A percentile compares a stretch with the other conserved stretches of the same genome.
phyloP scores from a whole-genome alignment of 768 basidiomycete genomes.

The Piloderma croceum region DNA sequence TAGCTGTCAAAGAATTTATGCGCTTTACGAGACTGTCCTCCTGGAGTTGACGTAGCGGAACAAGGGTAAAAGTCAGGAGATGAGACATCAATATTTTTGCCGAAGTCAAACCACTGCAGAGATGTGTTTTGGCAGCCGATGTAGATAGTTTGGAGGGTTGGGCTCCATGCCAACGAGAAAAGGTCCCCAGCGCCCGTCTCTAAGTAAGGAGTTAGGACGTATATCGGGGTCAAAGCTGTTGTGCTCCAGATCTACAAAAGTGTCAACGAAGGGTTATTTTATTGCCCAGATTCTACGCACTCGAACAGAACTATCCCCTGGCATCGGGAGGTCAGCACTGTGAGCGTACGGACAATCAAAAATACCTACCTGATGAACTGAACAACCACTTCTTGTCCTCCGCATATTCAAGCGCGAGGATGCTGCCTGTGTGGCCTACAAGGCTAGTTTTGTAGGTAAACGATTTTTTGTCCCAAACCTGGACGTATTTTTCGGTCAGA shows the following conservation, averaged over 20 bases:
- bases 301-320: conserved; percentile 85
- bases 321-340: conserved; percentile 6
- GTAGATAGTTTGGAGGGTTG: conserved; percentile 63
- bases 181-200: conserved; percentile 84
- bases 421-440: conserved; percentile 77
- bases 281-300: conserved; percentile 38
- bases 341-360: background rate
- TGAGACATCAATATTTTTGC: conserved; percentile 3
- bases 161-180: conserved; percentile 79
- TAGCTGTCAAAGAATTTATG: conserved; percentile 95
- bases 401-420: conserved; percentile 74
- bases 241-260: conserved; percentile 75
- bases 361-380: conserved; percentile 72
- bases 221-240: conserved; percentile 54
- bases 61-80: conserved; percentile 7
- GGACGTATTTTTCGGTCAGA: background rate
- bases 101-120: conserved; percentile 80
- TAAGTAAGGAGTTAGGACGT: conserved; percentile 69
- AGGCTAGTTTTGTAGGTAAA: conserved; percentile 66
- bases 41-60: conserved; percentile 32
- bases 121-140: conserved; percentile 92
- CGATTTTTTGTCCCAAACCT: conserved; percentile 84
- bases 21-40: conserved; percentile 43
- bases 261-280: background rate
- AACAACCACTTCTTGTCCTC: conserved; percentile 79